phyloP scores from a whole-genome alignment of 129 eudicot species.

The Flaveria bidentis region DNA sequence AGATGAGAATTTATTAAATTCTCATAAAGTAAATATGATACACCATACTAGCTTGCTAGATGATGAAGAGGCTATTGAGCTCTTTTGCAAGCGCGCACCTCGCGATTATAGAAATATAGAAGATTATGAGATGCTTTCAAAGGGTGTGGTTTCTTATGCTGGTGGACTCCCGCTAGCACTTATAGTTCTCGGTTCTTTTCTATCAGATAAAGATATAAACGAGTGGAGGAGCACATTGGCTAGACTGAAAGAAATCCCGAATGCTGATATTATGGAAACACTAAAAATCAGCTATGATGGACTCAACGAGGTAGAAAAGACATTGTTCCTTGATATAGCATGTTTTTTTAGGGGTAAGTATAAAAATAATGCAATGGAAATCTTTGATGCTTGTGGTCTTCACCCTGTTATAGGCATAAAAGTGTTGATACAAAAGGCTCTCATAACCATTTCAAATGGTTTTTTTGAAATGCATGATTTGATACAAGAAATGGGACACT shows the following conservation, averaged over 20 bases:
- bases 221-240: constrained; percentile 20
- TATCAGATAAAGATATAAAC: constrained; percentile 1
- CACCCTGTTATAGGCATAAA: constrained; percentile 27
- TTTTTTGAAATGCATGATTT: constrained; percentile 13
- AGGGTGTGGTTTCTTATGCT: background rate
- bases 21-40: background rate
- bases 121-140: constrained; percentile 13
- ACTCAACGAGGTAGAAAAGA: background rate
- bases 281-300: constrained; percentile 22
- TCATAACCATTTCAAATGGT: constrained; percentile 13
- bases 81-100: constrained; percentile 5
- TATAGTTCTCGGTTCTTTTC: background rate
- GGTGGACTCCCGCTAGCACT: constrained; percentile 21
- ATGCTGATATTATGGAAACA: background rate
- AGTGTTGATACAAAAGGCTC: constrained; percentile 18
- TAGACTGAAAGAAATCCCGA: constrained; percentile 1
- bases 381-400: constrained; percentile 25
- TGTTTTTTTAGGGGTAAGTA: background rate
- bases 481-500: constrained; percentile 22
- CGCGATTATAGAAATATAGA: background rate
- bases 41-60: constrained; percentile 2
- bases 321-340: constrained; percentile 18
- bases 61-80: constrained; percentile 11
- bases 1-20: background rate
- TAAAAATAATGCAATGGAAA: background rate